Evolutionary conservation across 2,329 filamentous ascomycete genomes (phyloP), one percentile per base, ranked within the genome.

Genomic region (Colletotrichum horii): DNA sequence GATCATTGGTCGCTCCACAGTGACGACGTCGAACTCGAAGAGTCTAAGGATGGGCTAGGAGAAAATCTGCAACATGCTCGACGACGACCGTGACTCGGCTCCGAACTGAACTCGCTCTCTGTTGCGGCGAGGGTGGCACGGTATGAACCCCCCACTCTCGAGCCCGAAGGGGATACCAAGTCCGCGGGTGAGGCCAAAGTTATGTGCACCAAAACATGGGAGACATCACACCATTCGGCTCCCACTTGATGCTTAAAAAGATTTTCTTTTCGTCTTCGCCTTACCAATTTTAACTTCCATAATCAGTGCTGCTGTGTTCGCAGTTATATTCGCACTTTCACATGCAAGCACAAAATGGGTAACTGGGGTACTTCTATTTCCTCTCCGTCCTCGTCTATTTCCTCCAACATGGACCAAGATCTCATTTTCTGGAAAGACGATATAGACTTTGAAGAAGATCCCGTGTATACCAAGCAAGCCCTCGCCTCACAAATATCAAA

Each of bases 301-400:
- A 9, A 5, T 3, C 36, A 43, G 19, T 16, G 52, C 15, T 56
- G 22, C 52, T 15, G 52, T 2, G 24, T 2, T 15, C 15, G 22
- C 52, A 26, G 9, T 28, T 2, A 19, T 28, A 8, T 28, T 28
- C 26, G 55, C 55, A 16, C 15, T 58, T 58, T 24, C 19, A 8
- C 34, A n/a, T n/a, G n/a, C n/a, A n/a, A n/a, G 8, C 19, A 58
- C 12, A 58, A 2, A 24, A 58, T 58, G 55, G 55, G 55, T 4
- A 58, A 16, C 0, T 58, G 55, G 55, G 55, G 55, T 8, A 19
- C 55, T 6, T 58, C 55, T 19, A 28, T 58, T 4, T 16, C 22
- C 0, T 58, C 55, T 0, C 1, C 55, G 3, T 26, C 22, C 26
- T 9, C 8, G 8, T 16, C 55, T 26, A 0, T n/a, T 0, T 58